Percentiles rank a stretch among this genome's conserved stretches.
Evolutionary conservation across 2,329 filamentous ascomycete genomes (phyloP).

Genomic region (Fusarium keratoplasticum): DNA sequence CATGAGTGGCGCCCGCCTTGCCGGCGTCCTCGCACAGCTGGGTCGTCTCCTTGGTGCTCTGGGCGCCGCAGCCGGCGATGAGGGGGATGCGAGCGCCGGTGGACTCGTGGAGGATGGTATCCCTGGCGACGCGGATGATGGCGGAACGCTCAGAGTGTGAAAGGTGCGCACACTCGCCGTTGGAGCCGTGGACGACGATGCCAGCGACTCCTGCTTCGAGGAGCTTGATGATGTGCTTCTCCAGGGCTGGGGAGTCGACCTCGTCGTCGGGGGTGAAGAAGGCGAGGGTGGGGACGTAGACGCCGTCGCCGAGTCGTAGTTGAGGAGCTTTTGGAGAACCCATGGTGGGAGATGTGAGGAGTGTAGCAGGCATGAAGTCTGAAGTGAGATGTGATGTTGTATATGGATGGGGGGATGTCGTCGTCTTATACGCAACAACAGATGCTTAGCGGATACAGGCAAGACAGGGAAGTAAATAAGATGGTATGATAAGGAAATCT

Average conservation of each 20-base stretch:
- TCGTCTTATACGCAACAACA: conserved; percentile 22
- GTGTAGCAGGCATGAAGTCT: conserved; percentile 40
- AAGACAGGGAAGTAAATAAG: conserved; percentile 5
- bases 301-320: conserved; percentile 45
- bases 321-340: conserved; percentile 42
- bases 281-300: conserved; percentile 53
- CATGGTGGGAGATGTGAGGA: conserved; percentile 39
- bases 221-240: conserved; percentile 50
- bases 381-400: background rate
- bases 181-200: conserved; percentile 83
- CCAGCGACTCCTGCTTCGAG: conserved; percentile 79
- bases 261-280: conserved; percentile 53
- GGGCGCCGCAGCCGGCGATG: conserved; percentile 80
- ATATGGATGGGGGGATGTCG: background rate
- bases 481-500: conserved; percentile 7
- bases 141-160: conserved; percentile 76
- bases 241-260: conserved; percentile 47
- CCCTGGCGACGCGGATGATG: conserved; percentile 69
- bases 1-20: conserved; percentile 78
- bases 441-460: conserved; percentile 9
- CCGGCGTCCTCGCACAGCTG: conserved; percentile 77
- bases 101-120: conserved; percentile 43
- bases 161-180: conserved; percentile 85
- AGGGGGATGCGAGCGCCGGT: conserved; percentile 52
- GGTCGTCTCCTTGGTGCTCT: conserved; percentile 81